Conservation (phyloP, 495 filamentous ascomycete species). For the Podospora appendiculata region DNA sequence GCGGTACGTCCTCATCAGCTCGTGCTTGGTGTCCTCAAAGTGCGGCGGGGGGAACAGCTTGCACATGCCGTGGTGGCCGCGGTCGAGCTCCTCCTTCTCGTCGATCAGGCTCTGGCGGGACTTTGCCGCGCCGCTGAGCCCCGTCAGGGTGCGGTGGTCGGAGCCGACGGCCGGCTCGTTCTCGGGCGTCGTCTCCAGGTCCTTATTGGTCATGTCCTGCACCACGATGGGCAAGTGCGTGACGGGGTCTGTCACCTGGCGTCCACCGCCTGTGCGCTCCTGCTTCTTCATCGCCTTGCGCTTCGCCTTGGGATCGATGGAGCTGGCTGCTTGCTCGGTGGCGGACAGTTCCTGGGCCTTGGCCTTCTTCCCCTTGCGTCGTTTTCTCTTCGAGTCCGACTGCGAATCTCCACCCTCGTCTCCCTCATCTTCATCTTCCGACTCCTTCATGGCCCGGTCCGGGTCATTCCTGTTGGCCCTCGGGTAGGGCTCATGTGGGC, state of each 20-base stretch:
- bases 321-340: conserved; percentile 39
- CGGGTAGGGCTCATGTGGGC: conserved; percentile 31
- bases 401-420: conserved; percentile 5
- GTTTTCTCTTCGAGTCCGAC: conserved; percentile 6
- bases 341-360: conserved; percentile 34
- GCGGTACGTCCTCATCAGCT: conserved; percentile 39
- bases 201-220: conserved; percentile 55
- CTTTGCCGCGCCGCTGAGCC: conserved; percentile 39
- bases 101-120: conserved; percentile 30
- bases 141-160: conserved; percentile 35
- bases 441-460: conserved; percentile 50
- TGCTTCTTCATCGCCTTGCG: conserved; percentile 50
- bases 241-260: conserved; percentile 65
- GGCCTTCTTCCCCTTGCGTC: conserved; percentile 7
- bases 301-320: conserved; percentile 47
- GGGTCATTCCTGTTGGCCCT: conserved; percentile 26
- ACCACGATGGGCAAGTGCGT: conserved; percentile 59
- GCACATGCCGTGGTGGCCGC: conserved; percentile 41
- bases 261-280: conserved; percentile 42
- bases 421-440: conserved; percentile 5
- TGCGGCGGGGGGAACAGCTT: conserved; percentile 57
- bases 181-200: conserved; percentile 46
- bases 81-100: conserved; percentile 42
- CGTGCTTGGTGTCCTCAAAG: conserved; percentile 39
- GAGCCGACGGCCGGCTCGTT: conserved; percentile 42